Percentiles rank a stretch among this genome's conserved stretches.
phyloP scores from a whole-genome alignment of 2,329 filamentous ascomycete genomes.

The Nakataea oryzae region DNA sequence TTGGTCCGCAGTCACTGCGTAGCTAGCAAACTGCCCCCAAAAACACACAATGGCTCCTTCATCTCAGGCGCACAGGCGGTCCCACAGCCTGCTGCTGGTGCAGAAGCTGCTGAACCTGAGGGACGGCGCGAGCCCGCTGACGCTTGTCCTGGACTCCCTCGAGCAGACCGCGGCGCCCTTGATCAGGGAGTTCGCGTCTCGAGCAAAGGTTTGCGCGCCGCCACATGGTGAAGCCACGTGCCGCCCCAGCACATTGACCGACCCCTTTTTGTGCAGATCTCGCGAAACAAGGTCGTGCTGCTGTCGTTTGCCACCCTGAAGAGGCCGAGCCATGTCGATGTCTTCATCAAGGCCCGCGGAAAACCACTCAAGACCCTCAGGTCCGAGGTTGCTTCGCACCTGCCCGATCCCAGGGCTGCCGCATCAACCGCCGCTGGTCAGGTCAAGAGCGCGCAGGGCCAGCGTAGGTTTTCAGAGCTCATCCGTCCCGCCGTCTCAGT shows the following conservation, averaged over 20 bases:
- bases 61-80: conserved; percentile 12
- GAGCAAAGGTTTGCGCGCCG: conserved; percentile 52
- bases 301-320: conserved; percentile 68
- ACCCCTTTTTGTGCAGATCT: conserved; percentile 29
- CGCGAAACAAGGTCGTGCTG: conserved; percentile 62
- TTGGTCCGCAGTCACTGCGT: too few species aligned
- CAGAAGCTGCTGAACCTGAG: conserved; percentile 16
- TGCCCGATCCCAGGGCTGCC: conserved; percentile 25
- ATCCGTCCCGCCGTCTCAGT: neutral
- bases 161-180: conserved; percentile 69
- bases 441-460: conserved; percentile 5
- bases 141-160: conserved; percentile 72
- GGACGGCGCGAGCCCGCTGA: conserved; percentile 65
- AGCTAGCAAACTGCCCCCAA: neutral
- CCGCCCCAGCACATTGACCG: neutral
- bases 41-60: conserved; percentile 10
- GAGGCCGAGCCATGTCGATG: conserved; percentile 52
- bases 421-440: conserved; percentile 18
- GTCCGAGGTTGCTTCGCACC: conserved; percentile 47
- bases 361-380: conserved; percentile 46
- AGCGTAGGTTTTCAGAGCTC: conserved; percentile 27
- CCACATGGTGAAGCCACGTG: too few species aligned
- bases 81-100: conserved; percentile 15
- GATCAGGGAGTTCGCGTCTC: conserved; percentile 60
- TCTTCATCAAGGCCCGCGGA: conserved; percentile 55